Base-by-base conservation (phyloP, 345 rosid species). In the Lagerstroemia speciosa region DNA sequence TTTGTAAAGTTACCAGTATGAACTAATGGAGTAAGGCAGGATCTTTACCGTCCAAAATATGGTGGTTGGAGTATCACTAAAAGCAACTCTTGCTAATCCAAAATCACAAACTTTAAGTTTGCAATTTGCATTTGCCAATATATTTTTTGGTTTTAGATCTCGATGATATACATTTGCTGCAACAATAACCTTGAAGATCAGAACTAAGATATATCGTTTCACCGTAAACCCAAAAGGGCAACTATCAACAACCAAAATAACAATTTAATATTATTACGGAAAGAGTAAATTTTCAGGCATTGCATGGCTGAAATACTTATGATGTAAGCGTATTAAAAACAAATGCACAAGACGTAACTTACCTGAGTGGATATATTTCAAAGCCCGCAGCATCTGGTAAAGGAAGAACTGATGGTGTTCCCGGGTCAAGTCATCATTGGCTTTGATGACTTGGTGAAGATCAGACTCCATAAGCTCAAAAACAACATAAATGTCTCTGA, bases 381-480 rank as follows among this genome's bases (percentile, higher is more conserved):
- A 75, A 58, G 98, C 98, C 2, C 99, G 97, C 30, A 95, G 86
- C 99, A 95, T 90, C 75, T 92, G 99, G 76, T 92, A 95, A 73
- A 95, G 98, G 69, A 95, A 95, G 76, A 95, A 95, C 69, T 92
- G 99, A 65, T 87, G 99, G 74, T 95, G 99, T 65, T 95, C 99
- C 26, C 80, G 81, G 1, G 98, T 95, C 84, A 95, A 84, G 55
- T 95, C 99, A 75, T 92, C 96, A 73, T 95, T 95, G 69, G 98
- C 97, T 85, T 92, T 92, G 73, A 94, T 92, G 71, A 94, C 99
- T 75, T 94, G 98, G 67, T 94, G 99, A 69, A 94, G 92, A 74
- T 95, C 99, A n/a, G 99, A 95, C 78, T 94, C 98, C 98, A 95
- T 92, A 46, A 95, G 96, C 91, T 95, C 98, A 80, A 95, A 95